Conservation (phyloP, 805 yeast genomes). For the Kuraishia borneana region DNA sequence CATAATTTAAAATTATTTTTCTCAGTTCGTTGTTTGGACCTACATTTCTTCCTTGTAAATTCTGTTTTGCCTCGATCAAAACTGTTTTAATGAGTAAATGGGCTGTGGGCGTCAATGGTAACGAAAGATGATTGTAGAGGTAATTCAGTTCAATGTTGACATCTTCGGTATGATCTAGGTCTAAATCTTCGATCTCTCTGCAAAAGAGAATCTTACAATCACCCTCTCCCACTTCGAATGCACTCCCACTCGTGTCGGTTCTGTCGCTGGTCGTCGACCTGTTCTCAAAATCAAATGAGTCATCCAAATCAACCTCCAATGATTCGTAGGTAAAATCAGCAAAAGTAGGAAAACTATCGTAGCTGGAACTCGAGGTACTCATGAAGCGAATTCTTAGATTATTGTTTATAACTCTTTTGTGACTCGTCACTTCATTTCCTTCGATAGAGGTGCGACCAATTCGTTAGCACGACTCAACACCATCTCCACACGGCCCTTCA, state of each 20-base stretch:
- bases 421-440: slow-evolving; percentile 1
- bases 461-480: slow-evolving; percentile 68
- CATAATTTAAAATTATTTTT: background rate
- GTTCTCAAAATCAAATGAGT: too few relatives aligned
- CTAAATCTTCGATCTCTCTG: background rate
- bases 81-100: slow-evolving; percentile 5
- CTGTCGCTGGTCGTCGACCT: too few relatives aligned
- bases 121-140: slow-evolving; percentile 4
- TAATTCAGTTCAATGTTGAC: slow-evolving; percentile 1
- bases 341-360: too few relatives aligned
- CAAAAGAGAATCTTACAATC: background rate
- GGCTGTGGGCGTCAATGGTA: slow-evolving; percentile 4
- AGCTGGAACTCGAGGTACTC: too few relatives aligned
- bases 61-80: slow-evolving; percentile 4
- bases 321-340: too few relatives aligned
- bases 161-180: background rate
- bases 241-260: too few relatives aligned
- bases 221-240: background rate
- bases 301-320: too few relatives aligned
- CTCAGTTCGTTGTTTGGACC: background rate
- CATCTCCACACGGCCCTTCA: slow-evolving; percentile 75
- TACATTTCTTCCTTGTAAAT: background rate
- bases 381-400: too few relatives aligned
- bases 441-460: slow-evolving; percentile 73
- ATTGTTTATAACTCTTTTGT: too few relatives aligned